Base-by-base conservation (phyloP, 768 basidiomycete genomes). In the Pholiota conissans region DNA sequence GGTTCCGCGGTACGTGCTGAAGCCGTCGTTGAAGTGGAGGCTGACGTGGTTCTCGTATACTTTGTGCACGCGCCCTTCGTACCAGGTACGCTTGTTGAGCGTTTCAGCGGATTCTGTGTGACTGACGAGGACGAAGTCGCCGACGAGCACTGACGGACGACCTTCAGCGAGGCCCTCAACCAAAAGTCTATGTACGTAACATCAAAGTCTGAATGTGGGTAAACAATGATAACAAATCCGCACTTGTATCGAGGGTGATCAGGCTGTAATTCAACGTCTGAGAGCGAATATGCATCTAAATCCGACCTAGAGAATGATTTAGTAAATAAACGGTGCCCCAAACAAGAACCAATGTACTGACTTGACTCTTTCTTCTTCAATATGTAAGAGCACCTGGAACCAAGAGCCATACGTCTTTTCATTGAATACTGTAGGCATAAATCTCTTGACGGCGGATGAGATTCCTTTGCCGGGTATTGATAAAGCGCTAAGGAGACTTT, bases 161-260 rank as follows among this genome's bases (percentile, higher is more conserved):
- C 81, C 80, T 68, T 86, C 83, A 2, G 80, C 82, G 1, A 86
- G 71, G 5, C 84, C 84, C 29, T 80, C 74, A 8, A 87, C 83
- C 29, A 70, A 55, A 5, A 86, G 68, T 24, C 84, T 86, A 35
- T 5, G 13, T 11, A 39, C 1, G 16, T 22, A 32, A 30, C 27
- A 45, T 49, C 53, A 47, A 16, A 11, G 18, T 39, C 27, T n/a
- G 6, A 3, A 46, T 1, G 34, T 53, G 5, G 18, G 32, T 30
- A 20, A 11, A 18, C 29, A 57, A n/a, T n/a, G 13, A 16, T 57
- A 29, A 5, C 2, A 63, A 77, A 57, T 59, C 81, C 53, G 2
- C 6, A 54, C 81, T 77, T 72, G 66, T 83, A 83, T 22, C 76
- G 71, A 27, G 72, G 72, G 57, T 75, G 67, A 22, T 75, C 66